Evolutionary conservation across 352 stramenopile species (phyloP).

Genomic region (Phytopythium boreale): DNA sequence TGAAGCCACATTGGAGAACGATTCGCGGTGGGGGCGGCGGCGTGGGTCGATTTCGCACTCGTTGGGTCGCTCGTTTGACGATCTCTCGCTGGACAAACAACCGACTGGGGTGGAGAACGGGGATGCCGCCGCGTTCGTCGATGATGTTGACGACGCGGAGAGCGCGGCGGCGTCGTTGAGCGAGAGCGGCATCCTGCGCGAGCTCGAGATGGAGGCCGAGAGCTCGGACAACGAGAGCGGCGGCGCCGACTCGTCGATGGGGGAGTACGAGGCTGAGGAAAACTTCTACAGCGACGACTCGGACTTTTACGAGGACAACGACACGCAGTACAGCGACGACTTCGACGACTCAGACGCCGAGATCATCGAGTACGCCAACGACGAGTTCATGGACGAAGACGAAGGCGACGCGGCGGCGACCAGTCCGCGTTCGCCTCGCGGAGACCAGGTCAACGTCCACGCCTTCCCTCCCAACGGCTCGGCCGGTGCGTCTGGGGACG

Average conservation of each 20-base stretch:
- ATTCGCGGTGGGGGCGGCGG: constrained; percentile 8
- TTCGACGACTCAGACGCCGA: constrained; percentile 78
- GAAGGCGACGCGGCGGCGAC: constrained; percentile 13
- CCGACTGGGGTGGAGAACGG: neutral
- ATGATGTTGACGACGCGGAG: constrained; percentile 18
- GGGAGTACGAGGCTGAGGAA: constrained; percentile 73
- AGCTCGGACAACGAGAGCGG: constrained; percentile 38
- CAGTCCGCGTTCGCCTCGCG: neutral
- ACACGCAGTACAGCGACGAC: constrained; percentile 78
- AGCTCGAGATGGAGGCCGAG: constrained; percentile 49
- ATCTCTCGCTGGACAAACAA: constrained; percentile 16
- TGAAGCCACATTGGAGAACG: constrained; percentile 19
- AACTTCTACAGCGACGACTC: constrained; percentile 86
- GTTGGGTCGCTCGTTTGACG: neutral
- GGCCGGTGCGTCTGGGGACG: neutral
- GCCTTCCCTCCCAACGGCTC: neutral
- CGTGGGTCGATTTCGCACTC: neutral
- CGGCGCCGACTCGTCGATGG: constrained; percentile 56
- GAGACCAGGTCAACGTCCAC: neutral
- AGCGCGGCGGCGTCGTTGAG: constrained; percentile 24
- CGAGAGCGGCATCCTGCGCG: constrained; percentile 60
- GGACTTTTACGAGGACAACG: constrained; percentile 65
- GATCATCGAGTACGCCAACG: constrained; percentile 74
- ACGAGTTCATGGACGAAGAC: constrained; percentile 50
- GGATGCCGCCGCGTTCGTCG: constrained; percentile 7